Percentiles rank a stretch among this genome's conserved stretches.
phyloP scores from a whole-genome alignment of 2,329 filamentous ascomycete species.

The Botrytis pseudocinerea region DNA sequence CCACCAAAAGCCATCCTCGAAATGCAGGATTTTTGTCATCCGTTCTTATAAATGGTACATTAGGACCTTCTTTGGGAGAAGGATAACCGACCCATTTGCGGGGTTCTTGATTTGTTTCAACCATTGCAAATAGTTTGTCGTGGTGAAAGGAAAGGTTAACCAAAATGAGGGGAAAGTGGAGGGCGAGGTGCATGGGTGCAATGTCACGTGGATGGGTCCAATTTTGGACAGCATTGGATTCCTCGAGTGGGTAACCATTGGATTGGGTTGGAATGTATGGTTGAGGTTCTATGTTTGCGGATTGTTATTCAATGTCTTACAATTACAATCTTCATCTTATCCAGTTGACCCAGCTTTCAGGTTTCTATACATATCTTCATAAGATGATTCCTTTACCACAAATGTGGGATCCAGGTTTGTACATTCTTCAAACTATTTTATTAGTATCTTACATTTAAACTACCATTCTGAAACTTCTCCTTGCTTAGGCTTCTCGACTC shows the following conservation, averaged over 20 bases:
- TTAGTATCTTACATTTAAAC: neutral
- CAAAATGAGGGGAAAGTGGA: conserved; percentile 7
- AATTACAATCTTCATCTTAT: neutral
- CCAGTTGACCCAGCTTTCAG: neutral
- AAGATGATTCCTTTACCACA: neutral
- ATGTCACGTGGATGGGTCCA: conserved; percentile 2
- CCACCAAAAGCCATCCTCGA: conserved; percentile 62
- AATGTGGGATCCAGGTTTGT: neutral
- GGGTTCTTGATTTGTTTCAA: neutral
- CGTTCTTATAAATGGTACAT: conserved; percentile 48
- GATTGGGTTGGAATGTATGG: neutral
- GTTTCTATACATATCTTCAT: neutral
- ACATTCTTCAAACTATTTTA: neutral
- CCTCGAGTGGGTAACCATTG: neutral
- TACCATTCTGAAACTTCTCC: conserved; percentile 51
- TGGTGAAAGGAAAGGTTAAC: neutral
- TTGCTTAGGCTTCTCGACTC: conserved; percentile 56
- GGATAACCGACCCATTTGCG: conserved; percentile 34
- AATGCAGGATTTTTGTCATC: conserved; percentile 68
- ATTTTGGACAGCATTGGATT: neutral
- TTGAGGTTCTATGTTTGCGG: neutral
- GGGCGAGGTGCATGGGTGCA: neutral
- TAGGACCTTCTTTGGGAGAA: conserved; percentile 33
- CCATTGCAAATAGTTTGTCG: conserved; percentile 5
- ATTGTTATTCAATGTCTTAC: neutral